Base-by-base conservation (phyloP, 768 basidiomycete genomes). In the Tremella mesenterica region DNA sequence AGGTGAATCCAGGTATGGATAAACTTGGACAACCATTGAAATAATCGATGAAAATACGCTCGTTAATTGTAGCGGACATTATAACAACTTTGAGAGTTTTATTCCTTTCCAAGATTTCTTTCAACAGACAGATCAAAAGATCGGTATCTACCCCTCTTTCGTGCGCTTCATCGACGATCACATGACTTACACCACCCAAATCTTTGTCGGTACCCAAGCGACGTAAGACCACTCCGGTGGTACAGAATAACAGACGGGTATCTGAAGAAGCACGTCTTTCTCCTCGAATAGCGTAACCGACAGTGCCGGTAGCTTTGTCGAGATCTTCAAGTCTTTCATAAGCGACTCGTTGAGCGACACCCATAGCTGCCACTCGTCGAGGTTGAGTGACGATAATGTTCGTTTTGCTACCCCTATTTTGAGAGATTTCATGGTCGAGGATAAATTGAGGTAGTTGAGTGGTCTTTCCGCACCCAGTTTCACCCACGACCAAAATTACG, bases 21-120 rank as follows among this genome's bases (percentile, higher is more conserved):
- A 95, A 75, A 44, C 87, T 76, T 0, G 92, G 89, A 2, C 89
- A 88, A 20, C 80, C 78, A 46, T 81, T 71, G 67, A 93, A 95
- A 70, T 96, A 96, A 52, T 80, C 78, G 48, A 69, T 69, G 51
- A 69, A 69, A 34, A 65, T 69, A 45, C 66, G 55, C 39, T 69
- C 64, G 64, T 95, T 92, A 72, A 93, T 92, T 0, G 92, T 96
- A 4, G 92, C 92, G 28, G 86, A 89, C 90, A 95, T 95, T 43
- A 93, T 78, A 20, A 92, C 74, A 20, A 96, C 78, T 69, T 86
- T 91, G 61, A 95, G 78, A 1, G 71, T 79, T 20, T 76, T 73
- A 63, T 88, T 83, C 18, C 69, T 77, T 56, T 76, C 75, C 41
- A 93, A 71, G 13, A 95, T 74, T 61, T 88, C 85, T 54, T 83